Evolutionary conservation across 306 rosid species (phyloP).

Genomic region (Quercus gilva): DNA sequence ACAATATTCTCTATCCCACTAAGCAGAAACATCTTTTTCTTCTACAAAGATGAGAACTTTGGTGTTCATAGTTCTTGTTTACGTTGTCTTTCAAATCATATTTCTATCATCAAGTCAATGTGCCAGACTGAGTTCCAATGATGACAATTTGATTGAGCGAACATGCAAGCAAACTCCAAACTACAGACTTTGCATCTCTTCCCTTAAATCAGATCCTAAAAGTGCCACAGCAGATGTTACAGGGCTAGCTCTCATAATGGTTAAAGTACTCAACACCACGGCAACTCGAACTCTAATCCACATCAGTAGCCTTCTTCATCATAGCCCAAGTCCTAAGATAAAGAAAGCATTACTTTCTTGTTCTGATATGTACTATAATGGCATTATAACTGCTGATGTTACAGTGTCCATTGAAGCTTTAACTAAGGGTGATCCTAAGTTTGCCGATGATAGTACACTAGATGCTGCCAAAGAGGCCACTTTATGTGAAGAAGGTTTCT

Average conservation of each 20-base stretch:
- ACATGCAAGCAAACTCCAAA: conserved; percentile 52
- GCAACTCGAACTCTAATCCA: conserved; percentile 15
- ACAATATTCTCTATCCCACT: not conserved
- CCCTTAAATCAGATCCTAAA: conserved; percentile 30
- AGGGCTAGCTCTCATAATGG: conserved; percentile 38
- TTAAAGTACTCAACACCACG: conserved; percentile 15
- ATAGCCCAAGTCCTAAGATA: not conserved
- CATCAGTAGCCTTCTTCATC: conserved; percentile 4
- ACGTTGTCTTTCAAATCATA: not conserved
- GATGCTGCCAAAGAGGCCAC: conserved; percentile 34
- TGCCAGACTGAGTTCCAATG: not conserved
- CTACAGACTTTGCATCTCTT: conserved; percentile 22
- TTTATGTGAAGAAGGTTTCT: conserved; percentile 32
- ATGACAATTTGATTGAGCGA: conserved; percentile 23
- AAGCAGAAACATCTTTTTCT: not conserved
- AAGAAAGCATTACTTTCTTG: conserved; percentile 25
- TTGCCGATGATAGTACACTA: conserved; percentile 33
- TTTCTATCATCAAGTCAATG: conserved; percentile 15
- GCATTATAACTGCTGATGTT: conserved; percentile 31
- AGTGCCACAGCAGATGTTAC: conserved; percentile 26
- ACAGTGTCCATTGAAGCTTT: conserved; percentile 39
- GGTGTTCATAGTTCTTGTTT: conserved; percentile 4
- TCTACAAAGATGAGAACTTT: conserved; percentile 2
- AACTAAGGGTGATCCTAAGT: conserved; percentile 30
- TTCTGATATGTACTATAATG: conserved; percentile 2